Evolutionary conservation across 805 yeast genomes (phyloP), one percentile per base, ranked within the genome.

Genomic region (Yamadazyma sp.): DNA sequence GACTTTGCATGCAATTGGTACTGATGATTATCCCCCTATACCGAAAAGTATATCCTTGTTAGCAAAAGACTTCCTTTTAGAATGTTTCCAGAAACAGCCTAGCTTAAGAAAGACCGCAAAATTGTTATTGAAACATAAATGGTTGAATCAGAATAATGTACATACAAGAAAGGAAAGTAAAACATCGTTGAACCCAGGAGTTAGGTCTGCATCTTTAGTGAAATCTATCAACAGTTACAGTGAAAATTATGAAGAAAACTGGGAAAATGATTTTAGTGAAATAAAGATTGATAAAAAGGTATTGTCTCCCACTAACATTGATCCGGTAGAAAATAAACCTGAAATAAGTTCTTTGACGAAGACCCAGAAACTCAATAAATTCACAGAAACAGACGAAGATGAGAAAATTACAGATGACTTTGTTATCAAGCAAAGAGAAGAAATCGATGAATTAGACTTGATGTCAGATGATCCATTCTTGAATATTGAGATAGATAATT

Each of bases 1-100:
- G 1, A 86, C 93, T 0, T 65, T 86, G 39, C 94, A 83, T 61
- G 88, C 93, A 0, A 82, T 86, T 33, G 95, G 86, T 0, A 76
- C 82, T 5, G 86, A 84, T 33, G 82, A 77, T 12, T 70, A 72
- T 36, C 87, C 91, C 2, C 80, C 82, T 1, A 58, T 85, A 14
- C 95, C 95, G 0, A 65, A 67, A 7, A 58, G 65, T 3, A 52
- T 75, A 4, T 57, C 77, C 0, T 49, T 64, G 0, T 23, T 58
- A 41, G 69, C 69, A 6, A 65, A 67, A 25, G 86, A 82, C 44
- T 80, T 86, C 43, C 56, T 84, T 9, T 47, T 69, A 33, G 76
- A 75, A 42, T 86, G 95, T 51, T 82, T 86, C 46, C 82, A 80
- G 45, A 80, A 79, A 48, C 80, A 81, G 44, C 86, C 91, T 1